Base-by-base conservation (phyloP, 2,329 filamentous ascomycete genomes). In the Exophiala aquamarina region DNA sequence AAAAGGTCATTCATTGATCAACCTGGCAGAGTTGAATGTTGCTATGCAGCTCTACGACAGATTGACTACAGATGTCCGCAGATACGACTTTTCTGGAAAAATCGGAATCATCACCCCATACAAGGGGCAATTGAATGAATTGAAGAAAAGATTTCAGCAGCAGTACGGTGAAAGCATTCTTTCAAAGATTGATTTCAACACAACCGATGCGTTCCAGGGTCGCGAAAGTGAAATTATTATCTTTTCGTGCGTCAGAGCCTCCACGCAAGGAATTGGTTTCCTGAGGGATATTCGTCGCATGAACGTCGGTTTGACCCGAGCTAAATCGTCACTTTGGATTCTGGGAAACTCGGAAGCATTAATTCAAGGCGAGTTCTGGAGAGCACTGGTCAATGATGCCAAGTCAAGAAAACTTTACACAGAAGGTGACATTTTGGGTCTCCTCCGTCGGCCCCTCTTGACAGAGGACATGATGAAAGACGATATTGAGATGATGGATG, bases 61-160 rank as follows among this genome's bases (percentile, higher is more conserved):
- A 3, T 80, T 98, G 54, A 81, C 79, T 31, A 77, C 76, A 1
- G 91, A 95, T 63, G 92, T 86, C 55, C 70, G 70, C 14, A 71
- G 75, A 3, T 81, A 80, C 52, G 82, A 94, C 59, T 83, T 93
- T 58, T 80, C 77, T 31, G 83, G 87, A 52, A 95, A 95, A 64
- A 86, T 98, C 45, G 93, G 93, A 59, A 92, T 98, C 66, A 98
- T 98, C 64, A 97, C 94, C 1, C 93, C 92, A 0, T 98, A 98
- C 70, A 98, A 97, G 66, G 90, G 89, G 15, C 93, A 98, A 66
- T 73, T 98, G 11, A 82, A 78, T 47, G 85, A 90, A 65, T 76
- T 98, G 49, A 90, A 87, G 55, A 74, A 77, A 37, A 83, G 84
- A 2, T 98, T 98, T 66, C 71, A 76, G 7, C 72, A 77, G 11